Evolutionary conservation across 225 moss, liverwort and hornwort species (phyloP).

Genomic region (Takakia lepidozioides): DNA sequence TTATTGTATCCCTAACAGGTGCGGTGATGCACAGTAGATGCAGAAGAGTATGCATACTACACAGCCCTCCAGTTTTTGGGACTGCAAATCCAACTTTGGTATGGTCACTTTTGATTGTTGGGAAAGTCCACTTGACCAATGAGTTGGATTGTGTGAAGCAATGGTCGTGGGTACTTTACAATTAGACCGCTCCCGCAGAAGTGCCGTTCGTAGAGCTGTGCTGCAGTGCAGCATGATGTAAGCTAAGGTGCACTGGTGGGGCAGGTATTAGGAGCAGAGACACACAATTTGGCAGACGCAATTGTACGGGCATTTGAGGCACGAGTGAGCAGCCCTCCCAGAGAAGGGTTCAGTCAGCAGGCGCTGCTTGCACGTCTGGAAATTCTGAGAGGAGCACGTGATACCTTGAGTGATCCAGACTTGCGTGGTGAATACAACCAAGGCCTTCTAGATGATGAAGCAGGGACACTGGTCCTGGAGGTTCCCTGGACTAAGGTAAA

Average conservation of each 20-base stretch:
- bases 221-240: no score
- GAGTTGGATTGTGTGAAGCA: no score
- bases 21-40: no score
- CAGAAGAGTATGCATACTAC: no score
- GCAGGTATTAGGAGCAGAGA: conserved; percentile 94
- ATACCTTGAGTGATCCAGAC: conserved; percentile 80
- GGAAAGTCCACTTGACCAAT: no score
- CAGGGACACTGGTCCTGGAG: conserved; percentile 82
- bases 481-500: conserved; percentile 90
- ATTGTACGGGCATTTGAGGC: conserved; percentile 82
- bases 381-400: conserved; percentile 87
- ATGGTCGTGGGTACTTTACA: neutral
- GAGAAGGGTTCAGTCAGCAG: conserved; percentile 81
- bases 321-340: conserved; percentile 71
- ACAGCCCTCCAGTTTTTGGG: no score
- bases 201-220: no score
- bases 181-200: no score
- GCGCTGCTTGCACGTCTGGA: conserved; percentile 72
- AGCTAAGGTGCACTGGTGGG: conserved; percentile 1
- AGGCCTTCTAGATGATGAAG: conserved; percentile 86
- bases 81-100: no score
- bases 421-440: conserved; percentile 87
- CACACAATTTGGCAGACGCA: conserved; percentile 76
- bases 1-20: no score
- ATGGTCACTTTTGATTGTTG: no score